These are phyloP conservation scores for Oryza brachyantha DNA, from an alignment of 176 grass and related monocot species.

Conservation along the genomic window DNA sequence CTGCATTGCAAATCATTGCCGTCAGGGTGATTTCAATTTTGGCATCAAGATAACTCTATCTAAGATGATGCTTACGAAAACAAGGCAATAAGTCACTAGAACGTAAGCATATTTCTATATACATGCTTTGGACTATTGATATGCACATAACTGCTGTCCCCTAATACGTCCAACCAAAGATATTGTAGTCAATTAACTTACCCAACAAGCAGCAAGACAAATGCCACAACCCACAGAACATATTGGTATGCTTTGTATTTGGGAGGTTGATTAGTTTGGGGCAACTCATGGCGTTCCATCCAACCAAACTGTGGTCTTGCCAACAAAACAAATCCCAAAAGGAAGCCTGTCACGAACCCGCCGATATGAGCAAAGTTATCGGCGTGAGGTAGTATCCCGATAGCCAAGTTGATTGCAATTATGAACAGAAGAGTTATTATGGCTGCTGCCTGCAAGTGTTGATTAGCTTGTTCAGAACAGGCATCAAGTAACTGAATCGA, in stretches of 20 bases:
- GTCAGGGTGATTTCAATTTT: constrained; percentile 11
- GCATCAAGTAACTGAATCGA: constrained; percentile 3
- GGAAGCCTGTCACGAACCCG: constrained; percentile 67
- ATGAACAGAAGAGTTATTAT: constrained; percentile 70
- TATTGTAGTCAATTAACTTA: constrained; percentile 33
- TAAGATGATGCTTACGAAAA: not conserved
- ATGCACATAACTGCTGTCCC: not conserved
- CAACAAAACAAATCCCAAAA: constrained; percentile 82
- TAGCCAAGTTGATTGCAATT: constrained; percentile 68
- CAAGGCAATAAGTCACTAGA: not conserved
- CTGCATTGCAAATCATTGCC: constrained; percentile 30
- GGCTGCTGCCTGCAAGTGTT: constrained; percentile 61
- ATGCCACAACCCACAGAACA: constrained; percentile 65
- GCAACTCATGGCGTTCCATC: constrained; percentile 70
- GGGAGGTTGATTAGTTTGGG: constrained; percentile 74
- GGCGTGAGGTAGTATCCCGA: constrained; percentile 75
- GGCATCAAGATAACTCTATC: not conserved
- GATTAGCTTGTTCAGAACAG: constrained; percentile 9
- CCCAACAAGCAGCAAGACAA: constrained; percentile 70
- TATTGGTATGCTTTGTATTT: constrained; percentile 95
- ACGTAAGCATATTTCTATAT: not conserved
- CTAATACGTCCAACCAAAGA: not conserved
- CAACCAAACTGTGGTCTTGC: constrained; percentile 85
- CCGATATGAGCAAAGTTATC: constrained; percentile 86
- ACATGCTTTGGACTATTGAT: not conserved